Evolutionary conservation across 2,329 filamentous ascomycete species (phyloP).

Genomic region (Rutstroemia sp.): DNA sequence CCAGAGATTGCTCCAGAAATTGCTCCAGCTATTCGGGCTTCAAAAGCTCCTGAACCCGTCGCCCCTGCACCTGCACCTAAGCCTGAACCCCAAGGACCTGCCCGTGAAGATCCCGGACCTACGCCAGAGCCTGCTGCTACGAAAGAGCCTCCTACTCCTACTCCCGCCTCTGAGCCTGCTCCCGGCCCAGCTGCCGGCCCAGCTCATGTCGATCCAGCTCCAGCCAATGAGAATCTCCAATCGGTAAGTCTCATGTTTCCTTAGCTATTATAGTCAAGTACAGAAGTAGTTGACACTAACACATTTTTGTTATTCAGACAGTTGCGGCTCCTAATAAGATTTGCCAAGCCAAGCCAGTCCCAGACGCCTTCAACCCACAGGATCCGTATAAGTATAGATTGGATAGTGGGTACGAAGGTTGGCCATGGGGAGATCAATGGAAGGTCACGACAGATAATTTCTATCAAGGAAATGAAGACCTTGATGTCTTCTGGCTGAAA

Average conservation of each 20-base stretch:
- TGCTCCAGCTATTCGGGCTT: not conserved
- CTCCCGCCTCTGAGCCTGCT: too few relatives aligned
- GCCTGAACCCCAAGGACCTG: not conserved
- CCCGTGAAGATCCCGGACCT: not conserved
- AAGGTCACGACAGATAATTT: not conserved
- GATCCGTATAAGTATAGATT: too few relatives aligned
- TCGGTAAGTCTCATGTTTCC: not conserved
- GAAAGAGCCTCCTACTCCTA: not conserved
- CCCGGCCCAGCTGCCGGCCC: too few relatives aligned
- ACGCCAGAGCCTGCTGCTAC: not conserved
- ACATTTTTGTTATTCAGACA: not conserved
- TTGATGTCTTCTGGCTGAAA: too few relatives aligned
- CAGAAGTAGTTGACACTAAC: not conserved
- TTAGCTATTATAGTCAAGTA: not conserved
- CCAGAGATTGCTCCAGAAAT: not conserved
- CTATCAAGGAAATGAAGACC: not conserved
- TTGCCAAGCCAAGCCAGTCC: not conserved
- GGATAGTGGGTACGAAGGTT: too few relatives aligned
- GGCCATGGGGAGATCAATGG: too few relatives aligned
- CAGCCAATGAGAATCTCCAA: not conserved
- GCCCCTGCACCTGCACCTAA: not conserved
- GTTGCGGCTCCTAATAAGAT: not conserved
- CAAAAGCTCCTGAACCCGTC: not conserved
- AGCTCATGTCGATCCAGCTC: not conserved
- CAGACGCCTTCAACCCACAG: not conserved